Base-by-base conservation (phyloP, 768 basidiomycete genomes). In the Termitomyces sp. region DNA sequence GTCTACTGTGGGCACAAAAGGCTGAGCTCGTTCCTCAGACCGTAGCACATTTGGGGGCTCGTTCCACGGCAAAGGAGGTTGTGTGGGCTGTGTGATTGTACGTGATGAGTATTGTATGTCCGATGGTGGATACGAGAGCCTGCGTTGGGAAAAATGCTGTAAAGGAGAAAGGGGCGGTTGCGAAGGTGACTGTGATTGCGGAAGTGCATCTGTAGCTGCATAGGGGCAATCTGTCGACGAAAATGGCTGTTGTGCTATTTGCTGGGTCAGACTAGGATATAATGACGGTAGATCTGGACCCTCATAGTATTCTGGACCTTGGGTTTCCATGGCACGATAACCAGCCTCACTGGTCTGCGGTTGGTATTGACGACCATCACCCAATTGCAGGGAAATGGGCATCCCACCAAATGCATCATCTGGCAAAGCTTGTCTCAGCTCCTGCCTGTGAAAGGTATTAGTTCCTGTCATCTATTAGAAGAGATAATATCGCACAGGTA, bases 401-500 rank as follows among this genome's bases (percentile, higher is more conserved):
- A 45, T 42, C 25, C 47, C 50, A 17, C 25, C 15, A 29, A 32
- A 40, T 8, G 38, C 17, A 14, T 55, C 52, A 45, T 43, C 38
- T 20, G 62, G 60, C 40, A 65, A 49, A 42, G 58, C 64, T 49
- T 62, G 57, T 37, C 48, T 60, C 31, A 68, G 34, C 42, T 64
- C 60, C 36, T 53, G 59, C 36, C 66, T 69, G 38, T 46, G 47
- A 15, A 31, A 53, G 42, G n/a, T 11, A 15, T 56, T 15, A 65
- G 65, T 17, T 58, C 42, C 10, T 45, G 10, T 48, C 43, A 15
- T 45, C 31, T 54, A 42, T 3, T 12, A n/a, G 11, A 5, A 11
- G 47, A 40, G 34, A 60, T 31, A 36, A 9, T 69, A 47, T 34
- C 79, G 66, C 56, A 81, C 80, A 80, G 51, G 29, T 74, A 65